These are phyloP conservation scores for Colletotrichum melonis DNA, from an alignment of 2,329 filamentous ascomycete genomes.

Conservation along the genomic window DNA sequence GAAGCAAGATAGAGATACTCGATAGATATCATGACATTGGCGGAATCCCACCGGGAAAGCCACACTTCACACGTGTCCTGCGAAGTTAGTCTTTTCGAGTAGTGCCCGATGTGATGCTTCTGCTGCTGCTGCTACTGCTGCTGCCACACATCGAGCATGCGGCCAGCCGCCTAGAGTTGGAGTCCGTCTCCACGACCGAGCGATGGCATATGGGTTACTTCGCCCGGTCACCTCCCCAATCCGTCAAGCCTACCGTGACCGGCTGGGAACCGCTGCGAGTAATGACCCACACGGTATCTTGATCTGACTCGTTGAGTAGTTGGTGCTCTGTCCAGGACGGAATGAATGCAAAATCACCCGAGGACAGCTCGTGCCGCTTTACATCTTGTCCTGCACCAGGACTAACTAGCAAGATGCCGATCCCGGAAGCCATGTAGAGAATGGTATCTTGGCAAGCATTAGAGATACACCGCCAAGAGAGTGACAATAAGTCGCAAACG, in stretches of 20 bases:
- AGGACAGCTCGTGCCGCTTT: constrained; percentile 65
- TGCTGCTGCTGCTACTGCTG: background rate
- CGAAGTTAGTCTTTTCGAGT: background rate
- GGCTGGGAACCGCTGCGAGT: constrained; percentile 71
- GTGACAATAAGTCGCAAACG: background rate
- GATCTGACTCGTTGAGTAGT: constrained; percentile 72
- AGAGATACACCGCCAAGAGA: constrained; percentile 11
- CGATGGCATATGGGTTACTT: constrained; percentile 32
- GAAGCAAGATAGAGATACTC: background rate
- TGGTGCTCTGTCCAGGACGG: constrained; percentile 79
- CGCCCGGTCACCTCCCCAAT: constrained; percentile 67
- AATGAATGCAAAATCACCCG: constrained; percentile 77
- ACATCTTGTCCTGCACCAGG: constrained; percentile 62
- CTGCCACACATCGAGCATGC: background rate
- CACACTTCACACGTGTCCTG: background rate
- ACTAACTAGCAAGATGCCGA: constrained; percentile 69
- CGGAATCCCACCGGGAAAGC: background rate
- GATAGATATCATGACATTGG: background rate
- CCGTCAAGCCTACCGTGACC: constrained; percentile 70
- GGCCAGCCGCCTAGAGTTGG: background rate
- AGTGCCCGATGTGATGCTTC: too few species aligned
- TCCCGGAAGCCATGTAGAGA: constrained; percentile 72
- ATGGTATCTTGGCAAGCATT: constrained; percentile 67
- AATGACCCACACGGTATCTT: constrained; percentile 73
- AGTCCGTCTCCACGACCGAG: background rate